Percentiles rank a stretch among this genome's conserved stretches.
Conservation (phyloP, 805 yeast species). For the Teunomyces lycoperdinae region DNA sequence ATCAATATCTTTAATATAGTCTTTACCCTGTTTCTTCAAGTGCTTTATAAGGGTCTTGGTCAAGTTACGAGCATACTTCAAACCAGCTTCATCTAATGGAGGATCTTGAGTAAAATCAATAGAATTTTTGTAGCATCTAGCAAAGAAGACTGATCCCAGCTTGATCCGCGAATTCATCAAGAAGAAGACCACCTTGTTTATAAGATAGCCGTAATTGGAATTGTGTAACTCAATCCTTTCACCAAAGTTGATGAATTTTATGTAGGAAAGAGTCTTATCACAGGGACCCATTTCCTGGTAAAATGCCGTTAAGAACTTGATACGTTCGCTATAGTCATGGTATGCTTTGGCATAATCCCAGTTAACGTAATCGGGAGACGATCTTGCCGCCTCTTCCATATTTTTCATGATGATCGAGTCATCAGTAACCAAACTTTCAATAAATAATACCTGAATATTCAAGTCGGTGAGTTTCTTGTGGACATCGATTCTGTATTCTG, state of each 20-base stretch:
- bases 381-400: slow-evolving; percentile 73
- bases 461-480: slow-evolving; percentile 50
- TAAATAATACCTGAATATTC: slow-evolving; percentile 76
- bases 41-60: slow-evolving; percentile 51
- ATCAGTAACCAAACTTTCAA: slow-evolving; percentile 84
- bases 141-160: slow-evolving; percentile 88
- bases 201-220: slow-evolving; percentile 82
- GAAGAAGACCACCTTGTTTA: slow-evolving; percentile 87
- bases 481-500: slow-evolving; percentile 61
- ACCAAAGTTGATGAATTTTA: slow-evolving; percentile 89
- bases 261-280: slow-evolving; percentile 57
- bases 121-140: slow-evolving; percentile 65
- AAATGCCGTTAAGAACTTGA: slow-evolving; percentile 60
- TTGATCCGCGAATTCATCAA: slow-evolving; percentile 88
- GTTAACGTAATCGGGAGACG: slow-evolving; percentile 81
- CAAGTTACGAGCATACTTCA: slow-evolving; percentile 61
- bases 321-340: slow-evolving; percentile 70
- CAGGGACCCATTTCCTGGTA: slow-evolving; percentile 69
- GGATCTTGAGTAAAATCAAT: slow-evolving; percentile 73
- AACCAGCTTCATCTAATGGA: slow-evolving; percentile 72
- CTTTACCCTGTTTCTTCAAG: slow-evolving; percentile 33
- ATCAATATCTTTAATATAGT: slow-evolving; percentile 19
- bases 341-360: slow-evolving; percentile 77
- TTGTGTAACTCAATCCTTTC: slow-evolving; percentile 76
- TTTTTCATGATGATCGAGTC: slow-evolving; percentile 65